A percentile compares a stretch with the other conserved stretches of the same genome.
phyloP scores from a whole-genome alignment of 805 yeast species.

The Barnettozyma sp. region DNA sequence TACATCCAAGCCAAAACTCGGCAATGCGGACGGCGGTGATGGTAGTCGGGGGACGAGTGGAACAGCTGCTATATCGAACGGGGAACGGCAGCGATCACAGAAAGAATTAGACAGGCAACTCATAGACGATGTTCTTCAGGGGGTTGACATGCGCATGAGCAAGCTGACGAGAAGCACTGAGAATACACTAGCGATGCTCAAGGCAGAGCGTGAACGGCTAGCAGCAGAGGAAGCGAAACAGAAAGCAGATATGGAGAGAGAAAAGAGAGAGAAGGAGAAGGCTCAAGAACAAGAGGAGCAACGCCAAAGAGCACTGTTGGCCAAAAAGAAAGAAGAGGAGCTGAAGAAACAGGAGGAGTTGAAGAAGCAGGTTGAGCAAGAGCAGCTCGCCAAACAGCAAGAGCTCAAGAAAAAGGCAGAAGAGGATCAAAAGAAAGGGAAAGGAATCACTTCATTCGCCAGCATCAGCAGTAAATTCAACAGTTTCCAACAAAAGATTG shows the following conservation, averaged over 20 bases:
- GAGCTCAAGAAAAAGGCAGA: slow-evolving; percentile 15
- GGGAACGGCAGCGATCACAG: no score
- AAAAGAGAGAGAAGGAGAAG: slow-evolving; percentile 18
- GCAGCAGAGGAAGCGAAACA: slow-evolving; percentile 15
- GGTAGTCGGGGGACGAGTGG: no score
- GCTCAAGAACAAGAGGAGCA: slow-evolving; percentile 2
- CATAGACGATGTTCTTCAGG: not conserved
- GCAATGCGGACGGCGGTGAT: no score
- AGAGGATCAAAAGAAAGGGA: slow-evolving; percentile 9
- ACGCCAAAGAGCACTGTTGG: slow-evolving; percentile 15
- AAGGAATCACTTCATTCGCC: slow-evolving; percentile 3
- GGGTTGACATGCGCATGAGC: not conserved
- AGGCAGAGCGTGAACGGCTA: slow-evolving; percentile 11
- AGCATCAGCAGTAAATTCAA: slow-evolving; percentile 26
- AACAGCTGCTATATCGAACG: no score
- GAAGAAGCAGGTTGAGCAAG: slow-evolving; percentile 18
- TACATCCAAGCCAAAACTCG: no score
- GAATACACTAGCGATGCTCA: not conserved
- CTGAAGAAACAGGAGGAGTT: slow-evolving; percentile 21
- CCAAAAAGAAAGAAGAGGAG: slow-evolving; percentile 18
- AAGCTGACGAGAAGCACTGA: not conserved
- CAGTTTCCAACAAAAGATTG: slow-evolving; percentile 41
- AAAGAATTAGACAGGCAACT: no score
- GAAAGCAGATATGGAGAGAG: slow-evolving; percentile 24
- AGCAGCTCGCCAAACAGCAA: slow-evolving; percentile 13